phyloP scores from a whole-genome alignment of 2,329 filamentous ascomycete species.

The Epichloe typhina region DNA sequence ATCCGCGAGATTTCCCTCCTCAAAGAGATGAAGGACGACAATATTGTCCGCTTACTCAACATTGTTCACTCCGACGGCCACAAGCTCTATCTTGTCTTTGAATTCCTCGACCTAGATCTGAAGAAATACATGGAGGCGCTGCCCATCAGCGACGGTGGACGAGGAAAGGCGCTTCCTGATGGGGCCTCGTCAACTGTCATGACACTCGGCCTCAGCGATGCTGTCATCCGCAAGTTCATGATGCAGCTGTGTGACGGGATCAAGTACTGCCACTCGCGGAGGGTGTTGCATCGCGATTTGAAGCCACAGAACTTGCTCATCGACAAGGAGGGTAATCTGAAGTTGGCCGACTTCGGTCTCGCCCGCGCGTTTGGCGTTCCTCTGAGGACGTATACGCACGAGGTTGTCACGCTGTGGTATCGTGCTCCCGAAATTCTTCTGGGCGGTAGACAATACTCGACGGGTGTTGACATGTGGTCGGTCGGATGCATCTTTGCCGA shows the following conservation, averaged over 20 bases:
- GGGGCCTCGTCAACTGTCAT: slow-evolving; percentile 52
- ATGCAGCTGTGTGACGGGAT: slow-evolving; percentile 73
- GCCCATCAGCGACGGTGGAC: slow-evolving; percentile 69
- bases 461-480: slow-evolving; percentile 93
- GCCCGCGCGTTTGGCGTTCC: slow-evolving; percentile 86
- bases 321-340: slow-evolving; percentile 74
- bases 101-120: slow-evolving; percentile 81
- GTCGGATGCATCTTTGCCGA: slow-evolving; percentile 90
- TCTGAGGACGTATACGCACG: slow-evolving; percentile 82
- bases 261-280: slow-evolving; percentile 78
- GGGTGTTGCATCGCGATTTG: slow-evolving; percentile 74
- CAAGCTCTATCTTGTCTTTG: slow-evolving; percentile 87
- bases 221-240: slow-evolving; percentile 90
- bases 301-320: slow-evolving; percentile 89
- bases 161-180: slow-evolving; percentile 74
- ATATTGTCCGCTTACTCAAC: slow-evolving; percentile 78
- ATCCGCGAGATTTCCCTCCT: slow-evolving; percentile 90
- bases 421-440: slow-evolving; percentile 81
- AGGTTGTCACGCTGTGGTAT: slow-evolving; percentile 93
- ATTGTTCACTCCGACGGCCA: slow-evolving; percentile 91
- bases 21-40: slow-evolving; percentile 88
- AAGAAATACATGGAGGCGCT: slow-evolving; percentile 96
- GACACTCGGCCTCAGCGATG: slow-evolving; percentile 59
- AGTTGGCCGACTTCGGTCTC: slow-evolving; percentile 81
- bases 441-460: slow-evolving; percentile 83